Evolutionary conservation across 2,329 filamentous ascomycete species (phyloP), one percentile per base, ranked within the genome.

Genomic region (Sporothrix euskadiensis): DNA sequence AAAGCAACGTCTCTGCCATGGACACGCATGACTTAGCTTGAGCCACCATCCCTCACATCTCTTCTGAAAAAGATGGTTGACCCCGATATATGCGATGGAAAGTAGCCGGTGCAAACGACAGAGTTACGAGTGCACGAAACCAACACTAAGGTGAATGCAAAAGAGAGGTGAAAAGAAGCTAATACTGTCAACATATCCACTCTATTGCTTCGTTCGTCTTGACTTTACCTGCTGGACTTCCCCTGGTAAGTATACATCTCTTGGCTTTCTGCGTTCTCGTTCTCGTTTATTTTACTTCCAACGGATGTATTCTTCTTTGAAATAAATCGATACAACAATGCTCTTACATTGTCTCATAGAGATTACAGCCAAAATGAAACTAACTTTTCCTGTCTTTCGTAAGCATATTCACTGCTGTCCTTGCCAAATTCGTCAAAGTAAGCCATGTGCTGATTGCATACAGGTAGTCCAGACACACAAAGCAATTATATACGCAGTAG

Each of bases 81-180:
- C 61, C 61, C 16, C 30, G n/a, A 26, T 65, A 44, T 65, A 44
- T 44, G 35, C n/a, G 9, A 44, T 44, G n/a, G 4, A 44, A 44
- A 26, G 22, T 1, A n/a, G 39, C 19, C 4, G n/a, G 35, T 44
- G n/a, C n/a, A 44, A 4, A n/a, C 19, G 16, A 9, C 19, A 44
- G 59, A 22, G 14, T n/a, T 49, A n/a, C 41, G 14, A 49, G 22
- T 66, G 32, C 22, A 66, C 19, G 22, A 66, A 14, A 66, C n/a
- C 3, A n/a, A 19, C 14, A 30, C 10, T 26, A 65, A 26, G 26
- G 35, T 19, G 26, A 26, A 6, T 22, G 16, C n/a, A 65, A 59
- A 10, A 16, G 12, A 26, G 12, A 47, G 63, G 63, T 47, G n/a
- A 19, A 66, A 49, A 66, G 63, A 47, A 66, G 63, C 63, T 66